These are phyloP conservation scores for Calycina herbarum DNA, from an alignment of 2,329 filamentous ascomycete species.

Conservation along the genomic window DNA sequence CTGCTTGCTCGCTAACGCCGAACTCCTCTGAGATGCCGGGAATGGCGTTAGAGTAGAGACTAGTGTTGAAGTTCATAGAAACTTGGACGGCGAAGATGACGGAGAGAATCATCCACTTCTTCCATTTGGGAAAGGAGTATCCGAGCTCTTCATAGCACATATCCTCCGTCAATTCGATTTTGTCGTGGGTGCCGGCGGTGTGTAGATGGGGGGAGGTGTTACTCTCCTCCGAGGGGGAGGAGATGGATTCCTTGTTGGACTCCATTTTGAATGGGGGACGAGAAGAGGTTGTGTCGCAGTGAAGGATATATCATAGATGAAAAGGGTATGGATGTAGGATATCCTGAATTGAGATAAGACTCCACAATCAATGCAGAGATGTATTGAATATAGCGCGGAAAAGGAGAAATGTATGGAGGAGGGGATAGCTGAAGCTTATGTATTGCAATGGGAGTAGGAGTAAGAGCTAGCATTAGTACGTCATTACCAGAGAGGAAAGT, in stretches of 20 bases:
- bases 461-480: background rate
- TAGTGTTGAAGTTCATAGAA: conserved; percentile 80
- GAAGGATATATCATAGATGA: background rate
- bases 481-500: background rate
- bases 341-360: background rate
- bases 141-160: conserved; percentile 68
- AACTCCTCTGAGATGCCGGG: conserved; percentile 67
- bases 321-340: background rate
- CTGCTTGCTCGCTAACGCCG: conserved; percentile 64
- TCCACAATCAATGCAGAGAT: background rate
- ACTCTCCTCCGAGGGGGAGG: background rate
- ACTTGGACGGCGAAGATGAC: conserved; percentile 73
- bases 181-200: conserved; percentile 24
- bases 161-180: conserved; percentile 48
- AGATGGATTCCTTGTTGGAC: background rate
- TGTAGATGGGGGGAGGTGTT: conserved; percentile 14
- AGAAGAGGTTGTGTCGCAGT: background rate
- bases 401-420: background rate
- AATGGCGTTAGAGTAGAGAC: conserved; percentile 70
- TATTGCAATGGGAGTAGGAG: background rate
- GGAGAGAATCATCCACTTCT: conserved; percentile 71
- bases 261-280: background rate
- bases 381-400: background rate
- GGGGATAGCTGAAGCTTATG: background rate
- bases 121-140: conserved; percentile 58